A percentile compares a stretch with the other conserved stretches of the same genome.
Evolutionary conservation across 306 rosid species (phyloP).

Genomic region (Prosopis cineraria): DNA sequence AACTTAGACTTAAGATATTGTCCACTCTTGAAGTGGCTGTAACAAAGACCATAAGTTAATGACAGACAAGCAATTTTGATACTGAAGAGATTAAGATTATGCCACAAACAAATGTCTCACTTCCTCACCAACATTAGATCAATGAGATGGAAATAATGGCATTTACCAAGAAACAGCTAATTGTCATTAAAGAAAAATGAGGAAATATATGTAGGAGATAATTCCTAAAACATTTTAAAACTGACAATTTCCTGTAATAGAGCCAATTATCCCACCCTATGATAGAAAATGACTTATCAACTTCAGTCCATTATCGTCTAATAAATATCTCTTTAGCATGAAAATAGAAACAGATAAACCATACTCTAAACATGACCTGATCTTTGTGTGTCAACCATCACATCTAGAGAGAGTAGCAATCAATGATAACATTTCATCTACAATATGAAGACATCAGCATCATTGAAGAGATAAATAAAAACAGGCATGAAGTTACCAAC

Average conservation of each 20-base stretch:
- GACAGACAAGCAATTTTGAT: not conserved
- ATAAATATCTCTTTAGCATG: constrained; percentile 27
- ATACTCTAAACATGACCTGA: no score
- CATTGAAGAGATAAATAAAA: no score
- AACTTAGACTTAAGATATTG: not conserved
- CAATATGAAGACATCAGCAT: no score
- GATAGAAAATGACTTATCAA: constrained; percentile 36
- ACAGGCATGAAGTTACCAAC: no score
- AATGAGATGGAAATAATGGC: not conserved
- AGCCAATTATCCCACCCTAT: constrained; percentile 88
- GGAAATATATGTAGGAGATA: not conserved
- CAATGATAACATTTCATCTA: no score
- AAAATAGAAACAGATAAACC: constrained; percentile 33
- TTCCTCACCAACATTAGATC: not conserved
- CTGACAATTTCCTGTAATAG: constrained; percentile 75
- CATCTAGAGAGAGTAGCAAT: no score
- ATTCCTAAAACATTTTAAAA: constrained; percentile 77
- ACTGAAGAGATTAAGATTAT: not conserved
- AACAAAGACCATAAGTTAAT: not conserved
- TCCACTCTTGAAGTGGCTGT: not conserved
- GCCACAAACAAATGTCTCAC: not conserved
- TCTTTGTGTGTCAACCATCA: no score
- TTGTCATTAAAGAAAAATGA: constrained; percentile 29
- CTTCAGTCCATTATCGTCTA: constrained; percentile 17
- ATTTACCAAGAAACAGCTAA: constrained; percentile 3